Evolutionary conservation across 768 basidiomycete species (phyloP), one percentile per base, ranked within the genome.

Genomic region (Strobilomyces confusus): DNA sequence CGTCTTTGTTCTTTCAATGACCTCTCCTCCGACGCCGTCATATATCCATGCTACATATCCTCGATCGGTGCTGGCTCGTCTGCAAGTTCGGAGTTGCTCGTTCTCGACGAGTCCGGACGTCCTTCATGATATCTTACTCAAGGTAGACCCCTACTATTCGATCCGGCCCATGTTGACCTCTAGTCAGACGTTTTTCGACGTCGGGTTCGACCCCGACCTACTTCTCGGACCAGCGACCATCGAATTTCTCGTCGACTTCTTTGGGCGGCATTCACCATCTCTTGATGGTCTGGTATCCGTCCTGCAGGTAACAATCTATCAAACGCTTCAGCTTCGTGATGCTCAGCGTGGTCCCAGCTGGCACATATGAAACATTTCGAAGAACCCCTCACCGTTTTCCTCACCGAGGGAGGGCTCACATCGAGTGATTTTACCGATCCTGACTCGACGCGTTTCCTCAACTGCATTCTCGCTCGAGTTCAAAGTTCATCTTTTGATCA

Each of bases 291-390:
- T 84, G 9, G 58, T 82, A 11, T 82, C 80, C 8, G 75, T 82
- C 32, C 63, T 92, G 6, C 87, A 89, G 72, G 86, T 86, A 53
- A 51, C 69, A 41, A 26, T 30, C n/a, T 15, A 48, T 43, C 33
- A 4, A 36, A 13, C n/a, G 11, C 17, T 32, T 12, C 2, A 7
- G 5, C 17, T 33, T 20, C 20, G 3, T 32, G n/a, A n/a, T 43
- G 40, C 45, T 50, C 48, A 17, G 9, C 41, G 14, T 45, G 40
- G 14, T 57, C 19, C 13, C 23, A 90, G 86, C 70, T 90, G 3
- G 73, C 75, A 0, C 74, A 89, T 62, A 66, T 90, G 65, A 86
- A 86, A 55, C 89, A 92, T 65, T 89, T 87, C 58, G 75, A 76
- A 25, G 80, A 87, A 23, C 82, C 84, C 0, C 66, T 88, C 14